phyloP scores from a whole-genome alignment of 345 rosid genomes.

The Corymbia maculata region DNA sequence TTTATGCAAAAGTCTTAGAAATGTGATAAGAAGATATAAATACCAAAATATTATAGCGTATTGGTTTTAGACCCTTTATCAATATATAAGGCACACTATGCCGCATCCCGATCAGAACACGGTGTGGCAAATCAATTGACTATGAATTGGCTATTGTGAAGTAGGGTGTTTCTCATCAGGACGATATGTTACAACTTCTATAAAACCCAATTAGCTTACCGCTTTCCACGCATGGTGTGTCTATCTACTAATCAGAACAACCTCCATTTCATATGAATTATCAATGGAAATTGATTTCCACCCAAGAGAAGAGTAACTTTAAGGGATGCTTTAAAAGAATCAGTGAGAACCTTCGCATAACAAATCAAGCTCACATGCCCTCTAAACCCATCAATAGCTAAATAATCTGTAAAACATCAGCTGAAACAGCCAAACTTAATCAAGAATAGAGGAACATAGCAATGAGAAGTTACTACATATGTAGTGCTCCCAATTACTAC shows the following conservation, averaged over 20 bases:
- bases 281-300: background rate
- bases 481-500: background rate
- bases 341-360: background rate
- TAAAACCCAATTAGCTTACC: background rate
- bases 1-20: background rate
- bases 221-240: background rate
- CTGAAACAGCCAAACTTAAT: background rate
- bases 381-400: background rate
- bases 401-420: background rate
- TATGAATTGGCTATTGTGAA: background rate
- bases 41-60: background rate
- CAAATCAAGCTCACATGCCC: background rate
- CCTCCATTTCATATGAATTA: background rate
- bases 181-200: background rate
- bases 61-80: background rate
- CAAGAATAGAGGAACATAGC: background rate
- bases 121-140: background rate
- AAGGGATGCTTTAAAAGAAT: background rate
- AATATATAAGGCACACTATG: background rate
- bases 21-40: background rate
- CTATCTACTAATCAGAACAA: background rate
- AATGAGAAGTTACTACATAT: background rate
- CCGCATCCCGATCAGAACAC: background rate
- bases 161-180: background rate
- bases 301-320: background rate